phyloP scores from a whole-genome alignment of 331 rosid genomes.

The Rosa hybrid region DNA sequence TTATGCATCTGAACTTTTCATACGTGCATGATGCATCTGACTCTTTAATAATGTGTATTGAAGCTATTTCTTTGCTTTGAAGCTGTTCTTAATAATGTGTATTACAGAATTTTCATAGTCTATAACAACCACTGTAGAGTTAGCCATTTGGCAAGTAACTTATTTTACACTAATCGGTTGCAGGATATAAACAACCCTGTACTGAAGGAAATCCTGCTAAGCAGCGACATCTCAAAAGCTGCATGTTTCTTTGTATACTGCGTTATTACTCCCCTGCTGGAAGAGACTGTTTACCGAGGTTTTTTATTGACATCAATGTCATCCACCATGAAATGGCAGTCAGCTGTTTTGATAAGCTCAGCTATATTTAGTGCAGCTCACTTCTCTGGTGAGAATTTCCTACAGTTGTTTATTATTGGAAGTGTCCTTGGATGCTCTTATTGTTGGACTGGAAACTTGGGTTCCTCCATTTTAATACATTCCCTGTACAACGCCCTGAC shows the following conservation, averaged over 20 bases:
- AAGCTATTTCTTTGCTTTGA: no score
- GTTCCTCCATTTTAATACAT: conserved; percentile 62
- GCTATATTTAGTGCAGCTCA: conserved; percentile 69
- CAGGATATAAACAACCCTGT: conserved; percentile 64
- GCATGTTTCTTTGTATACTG: conserved; percentile 61
- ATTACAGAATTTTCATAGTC: no score
- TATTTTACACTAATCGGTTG: conserved; percentile 24
- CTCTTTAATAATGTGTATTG: no score
- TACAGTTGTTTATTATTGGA: conserved; percentile 76
- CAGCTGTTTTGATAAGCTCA: conserved; percentile 69
- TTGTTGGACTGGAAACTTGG: conserved; percentile 75
- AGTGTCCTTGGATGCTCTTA: conserved; percentile 73
- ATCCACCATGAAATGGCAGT: conserved; percentile 66
- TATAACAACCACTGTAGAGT: no score
- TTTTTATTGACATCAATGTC: conserved; percentile 67
- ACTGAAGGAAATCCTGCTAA: conserved; percentile 61
- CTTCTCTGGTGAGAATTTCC: conserved; percentile 66
- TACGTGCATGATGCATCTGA: background rate
- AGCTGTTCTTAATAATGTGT: no score
- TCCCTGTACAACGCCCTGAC: conserved; percentile 78
- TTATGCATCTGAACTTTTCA: background rate
- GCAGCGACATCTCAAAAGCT: conserved; percentile 52
- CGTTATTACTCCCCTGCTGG: conserved; percentile 64
- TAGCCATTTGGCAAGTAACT: background rate
- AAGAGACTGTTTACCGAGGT: conserved; percentile 78